Evolutionary conservation across 2,329 filamentous ascomycete genomes (phyloP).

Genomic region (Pseudogymnoascus sp.): DNA sequence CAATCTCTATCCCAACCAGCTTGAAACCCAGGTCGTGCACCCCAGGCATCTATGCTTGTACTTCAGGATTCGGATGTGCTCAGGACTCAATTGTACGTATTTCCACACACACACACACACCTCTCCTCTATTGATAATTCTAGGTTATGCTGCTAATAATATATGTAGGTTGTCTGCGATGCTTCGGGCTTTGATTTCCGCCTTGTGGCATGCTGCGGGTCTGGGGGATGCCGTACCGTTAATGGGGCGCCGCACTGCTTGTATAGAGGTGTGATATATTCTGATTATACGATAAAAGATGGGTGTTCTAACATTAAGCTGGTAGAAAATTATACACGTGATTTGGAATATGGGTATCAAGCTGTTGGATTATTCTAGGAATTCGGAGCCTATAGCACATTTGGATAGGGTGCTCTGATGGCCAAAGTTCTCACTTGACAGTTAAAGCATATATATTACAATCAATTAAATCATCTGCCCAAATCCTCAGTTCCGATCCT

Average conservation of each 20-base stretch:
- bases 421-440: not conserved
- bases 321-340: not conserved
- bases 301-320: not conserved
- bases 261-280: not conserved
- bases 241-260: not conserved
- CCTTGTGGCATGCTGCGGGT: not conserved
- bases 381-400: not conserved
- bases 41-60: not conserved
- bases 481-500: not conserved
- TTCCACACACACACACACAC: not conserved
- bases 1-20: not conserved
- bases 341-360: not conserved
- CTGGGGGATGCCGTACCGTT: not conserved
- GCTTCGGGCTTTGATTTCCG: not conserved
- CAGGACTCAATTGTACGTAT: not conserved
- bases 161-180: not conserved
- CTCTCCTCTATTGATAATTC: not conserved
- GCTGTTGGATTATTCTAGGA: not conserved
- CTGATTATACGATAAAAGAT: not conserved
- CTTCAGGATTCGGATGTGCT: not conserved
- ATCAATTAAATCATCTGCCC: not conserved
- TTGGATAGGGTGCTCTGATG: no score
- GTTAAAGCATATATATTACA: not conserved
- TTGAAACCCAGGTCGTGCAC: not conserved
- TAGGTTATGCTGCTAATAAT: not conserved